Conservation (phyloP, 1,139 yeast species). For the Pichia sp. region DNA sequence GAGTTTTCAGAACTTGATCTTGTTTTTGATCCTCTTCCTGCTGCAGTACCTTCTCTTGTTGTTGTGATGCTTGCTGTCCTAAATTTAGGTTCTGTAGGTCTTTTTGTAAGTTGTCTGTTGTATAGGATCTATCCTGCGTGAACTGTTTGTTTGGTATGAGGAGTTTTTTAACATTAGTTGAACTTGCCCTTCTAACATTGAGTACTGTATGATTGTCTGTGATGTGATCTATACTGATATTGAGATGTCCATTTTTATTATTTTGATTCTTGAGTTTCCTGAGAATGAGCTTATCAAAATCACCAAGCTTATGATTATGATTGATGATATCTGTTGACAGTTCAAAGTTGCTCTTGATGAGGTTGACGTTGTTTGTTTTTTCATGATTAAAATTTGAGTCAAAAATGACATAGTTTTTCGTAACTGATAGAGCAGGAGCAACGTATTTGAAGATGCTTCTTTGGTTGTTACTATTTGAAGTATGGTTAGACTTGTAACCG, state of each 20-base stretch:
- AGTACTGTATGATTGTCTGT: constrained; percentile 18
- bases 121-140: constrained; percentile 1
- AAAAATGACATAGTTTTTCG: constrained; percentile 23
- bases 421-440: constrained; percentile 21
- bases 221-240: constrained; percentile 18
- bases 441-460: constrained; percentile 17
- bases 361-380: background rate
- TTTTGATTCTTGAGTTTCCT: background rate
- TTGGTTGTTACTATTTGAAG: constrained; percentile 15
- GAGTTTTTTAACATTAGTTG: constrained; percentile 20
- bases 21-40: background rate
- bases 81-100: constrained; percentile 5
- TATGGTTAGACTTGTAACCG: constrained; percentile 11
- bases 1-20: too few species aligned
- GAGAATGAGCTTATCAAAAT: constrained; percentile 12
- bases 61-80: background rate
- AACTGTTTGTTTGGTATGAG: constrained; percentile 12
- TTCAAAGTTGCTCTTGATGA: background rate
- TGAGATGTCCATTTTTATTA: constrained; percentile 25
- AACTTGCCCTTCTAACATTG: constrained; percentile 24
- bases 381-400: constrained; percentile 15
- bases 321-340: constrained; percentile 10
- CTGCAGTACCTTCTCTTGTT: background rate
- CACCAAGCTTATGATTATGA: constrained; percentile 21
- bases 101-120: constrained; percentile 4